These are phyloP conservation scores for Aspergillus ustus DNA, from an alignment of 2,329 filamentous ascomycete species.

Conservation along the genomic window DNA sequence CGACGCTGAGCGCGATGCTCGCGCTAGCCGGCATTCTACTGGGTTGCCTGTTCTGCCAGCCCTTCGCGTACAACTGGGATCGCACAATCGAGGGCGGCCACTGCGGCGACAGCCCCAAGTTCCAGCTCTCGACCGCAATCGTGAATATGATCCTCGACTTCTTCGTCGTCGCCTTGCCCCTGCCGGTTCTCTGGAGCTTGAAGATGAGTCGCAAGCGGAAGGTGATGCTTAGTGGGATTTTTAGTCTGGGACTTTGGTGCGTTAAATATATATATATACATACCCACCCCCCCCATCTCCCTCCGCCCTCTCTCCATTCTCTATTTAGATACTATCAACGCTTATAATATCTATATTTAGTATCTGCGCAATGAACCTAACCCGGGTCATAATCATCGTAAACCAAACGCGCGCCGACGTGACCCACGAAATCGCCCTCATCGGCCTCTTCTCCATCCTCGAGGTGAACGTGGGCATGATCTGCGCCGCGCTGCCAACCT, in stretches of 20 bases:
- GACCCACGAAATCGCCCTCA: not conserved
- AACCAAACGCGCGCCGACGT: too few species aligned
- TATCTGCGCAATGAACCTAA: too few species aligned
- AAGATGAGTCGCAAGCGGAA: not conserved
- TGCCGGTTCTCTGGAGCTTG: not conserved
- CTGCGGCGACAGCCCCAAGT: not conserved
- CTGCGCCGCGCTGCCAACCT: not conserved
- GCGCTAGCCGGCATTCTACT: too few species aligned
- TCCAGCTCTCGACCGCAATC: not conserved
- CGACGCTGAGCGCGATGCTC: too few species aligned
- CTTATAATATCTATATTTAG: too few species aligned
- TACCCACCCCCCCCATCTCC: too few species aligned
- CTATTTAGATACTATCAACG: too few species aligned
- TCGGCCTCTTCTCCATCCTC: not conserved
- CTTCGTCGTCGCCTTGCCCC: not conserved
- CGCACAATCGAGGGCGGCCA: not conserved
- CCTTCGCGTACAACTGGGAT: not conserved
- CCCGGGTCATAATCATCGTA: too few species aligned
- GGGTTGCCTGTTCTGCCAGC: not conserved
- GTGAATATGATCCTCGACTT: slow-evolving; percentile 3
- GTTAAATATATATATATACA: too few species aligned
- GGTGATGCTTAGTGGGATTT: not conserved
- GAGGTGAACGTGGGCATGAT: slow-evolving; percentile 3
- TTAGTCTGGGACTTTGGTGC: not conserved
- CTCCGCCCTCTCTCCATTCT: too few species aligned